Conservation (phyloP, 2,329 filamentous ascomycete genomes). For the Ophiocordyceps unilateralis region DNA sequence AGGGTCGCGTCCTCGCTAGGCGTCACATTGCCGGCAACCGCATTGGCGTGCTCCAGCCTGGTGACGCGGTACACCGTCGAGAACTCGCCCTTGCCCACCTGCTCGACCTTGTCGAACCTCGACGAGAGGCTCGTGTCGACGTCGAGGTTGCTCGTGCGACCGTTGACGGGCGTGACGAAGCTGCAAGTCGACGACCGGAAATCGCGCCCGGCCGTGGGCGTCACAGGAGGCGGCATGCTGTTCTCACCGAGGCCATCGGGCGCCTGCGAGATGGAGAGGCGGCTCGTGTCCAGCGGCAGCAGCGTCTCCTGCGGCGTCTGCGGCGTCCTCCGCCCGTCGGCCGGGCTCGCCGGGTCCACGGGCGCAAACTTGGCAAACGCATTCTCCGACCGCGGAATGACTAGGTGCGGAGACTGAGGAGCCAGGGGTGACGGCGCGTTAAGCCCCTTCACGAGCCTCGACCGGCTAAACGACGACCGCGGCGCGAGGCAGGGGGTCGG, state of each 20-base stretch:
- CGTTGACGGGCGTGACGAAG: slow-evolving; percentile 54
- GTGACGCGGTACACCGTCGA: slow-evolving; percentile 79
- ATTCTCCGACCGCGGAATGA: slow-evolving; percentile 14
- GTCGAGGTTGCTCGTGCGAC: slow-evolving; percentile 48
- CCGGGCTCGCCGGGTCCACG: slow-evolving; percentile 41
- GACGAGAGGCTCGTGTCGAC: slow-evolving; percentile 56
- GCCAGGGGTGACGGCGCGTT: slow-evolving; percentile 17
- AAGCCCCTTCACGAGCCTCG: slow-evolving; percentile 13
- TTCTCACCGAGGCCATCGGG: slow-evolving; percentile 17
- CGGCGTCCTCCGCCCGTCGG: slow-evolving; percentile 44
- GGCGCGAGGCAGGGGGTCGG: slow-evolving; percentile 14
- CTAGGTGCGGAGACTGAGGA: slow-evolving; percentile 11
- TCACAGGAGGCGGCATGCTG: slow-evolving; percentile 45
- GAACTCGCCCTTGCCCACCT: slow-evolving; percentile 79
- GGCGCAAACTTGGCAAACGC: slow-evolving; percentile 32
- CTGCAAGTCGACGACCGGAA: slow-evolving; percentile 29
- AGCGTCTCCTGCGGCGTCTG: slow-evolving; percentile 65
- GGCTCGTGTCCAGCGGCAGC: slow-evolving; percentile 63
- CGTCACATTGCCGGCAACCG: slow-evolving; percentile 25
- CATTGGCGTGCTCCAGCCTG: slow-evolving; percentile 13
- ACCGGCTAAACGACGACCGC: slow-evolving; percentile 20
- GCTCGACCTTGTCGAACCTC: slow-evolving; percentile 66
- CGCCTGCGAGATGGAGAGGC: slow-evolving; percentile 61
- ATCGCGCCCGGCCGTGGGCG: slow-evolving; percentile 51
- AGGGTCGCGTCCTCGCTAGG: slow-evolving; percentile 29